Conservation (phyloP, 2,329 filamentous ascomycete species). For the Botrytis squamosa region DNA sequence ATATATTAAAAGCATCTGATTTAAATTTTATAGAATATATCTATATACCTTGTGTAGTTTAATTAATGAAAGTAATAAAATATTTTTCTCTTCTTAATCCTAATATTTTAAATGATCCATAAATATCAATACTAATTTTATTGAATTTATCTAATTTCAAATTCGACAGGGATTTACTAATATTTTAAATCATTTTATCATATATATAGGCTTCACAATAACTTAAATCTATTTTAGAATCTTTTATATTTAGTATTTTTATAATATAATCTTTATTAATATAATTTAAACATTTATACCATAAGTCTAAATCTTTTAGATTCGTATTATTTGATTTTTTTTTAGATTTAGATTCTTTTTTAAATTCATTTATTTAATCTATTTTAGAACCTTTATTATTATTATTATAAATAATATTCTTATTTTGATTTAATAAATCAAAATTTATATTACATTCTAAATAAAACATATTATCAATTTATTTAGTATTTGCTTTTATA, state of each 20-base stretch:
- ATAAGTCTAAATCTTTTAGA: neutral
- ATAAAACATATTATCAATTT: too few species aligned
- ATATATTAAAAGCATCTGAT: neutral
- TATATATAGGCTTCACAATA: neutral
- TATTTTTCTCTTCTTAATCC: neutral
- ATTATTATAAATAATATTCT: too few species aligned
- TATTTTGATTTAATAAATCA: too few species aligned
- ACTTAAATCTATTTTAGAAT: neutral
- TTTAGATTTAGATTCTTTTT: neutral
- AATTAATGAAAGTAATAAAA: neutral
- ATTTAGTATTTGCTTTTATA: too few species aligned
- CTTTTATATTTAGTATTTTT: neutral
- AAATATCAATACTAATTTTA: neutral
- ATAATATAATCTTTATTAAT: neutral
- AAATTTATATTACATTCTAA: too few species aligned
- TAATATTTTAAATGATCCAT: neutral
- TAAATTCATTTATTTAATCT: too few species aligned
- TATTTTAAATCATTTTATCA: too few species aligned
- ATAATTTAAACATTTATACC: neutral
- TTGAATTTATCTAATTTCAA: neutral
- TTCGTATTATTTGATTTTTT: neutral
- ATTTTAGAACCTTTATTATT: too few species aligned
- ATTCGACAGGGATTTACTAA: too few species aligned
- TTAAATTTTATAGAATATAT: neutral
- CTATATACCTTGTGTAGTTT: neutral